These are phyloP conservation scores for Penicillium sp. DNA, from an alignment of 2,329 filamentous ascomycete species.

Conservation along the genomic window DNA sequence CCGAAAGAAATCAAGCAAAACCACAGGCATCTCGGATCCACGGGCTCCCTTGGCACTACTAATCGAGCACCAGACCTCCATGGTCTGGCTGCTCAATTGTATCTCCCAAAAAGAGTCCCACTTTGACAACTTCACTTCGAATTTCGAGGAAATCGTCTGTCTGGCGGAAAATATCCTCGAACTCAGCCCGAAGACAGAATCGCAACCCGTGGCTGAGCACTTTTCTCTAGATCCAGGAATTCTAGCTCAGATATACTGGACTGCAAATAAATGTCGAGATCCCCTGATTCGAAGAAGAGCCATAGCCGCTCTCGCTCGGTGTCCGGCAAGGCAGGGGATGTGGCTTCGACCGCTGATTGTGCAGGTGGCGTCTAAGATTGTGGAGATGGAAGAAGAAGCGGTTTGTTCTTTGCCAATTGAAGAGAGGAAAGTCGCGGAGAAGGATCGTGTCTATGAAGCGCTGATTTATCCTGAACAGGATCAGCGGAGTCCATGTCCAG, in stretches of 20 bases:
- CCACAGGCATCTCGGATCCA: background rate
- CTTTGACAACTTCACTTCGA: background rate
- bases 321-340: constrained; percentile 25
- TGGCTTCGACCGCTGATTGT: constrained; percentile 23
- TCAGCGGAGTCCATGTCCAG: background rate
- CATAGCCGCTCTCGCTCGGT: constrained; percentile 23
- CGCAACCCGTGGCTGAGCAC: background rate
- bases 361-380: constrained; percentile 15
- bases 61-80: background rate
- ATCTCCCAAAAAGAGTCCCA: constrained; percentile 2
- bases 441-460: constrained; percentile 5
- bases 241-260: constrained; percentile 42
- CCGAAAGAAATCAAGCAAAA: background rate
- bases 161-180: background rate
- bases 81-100: constrained; percentile 7
- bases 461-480: background rate
- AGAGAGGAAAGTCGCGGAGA: constrained; percentile 21
- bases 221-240: constrained; percentile 29
- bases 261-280: constrained; percentile 42
- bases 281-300: constrained; percentile 39
- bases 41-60: background rate
- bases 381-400: constrained; percentile 28
- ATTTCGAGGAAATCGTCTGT: background rate
- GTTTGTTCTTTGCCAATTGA: constrained; percentile 16
- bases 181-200: background rate